Conservation (phyloP, 73 alveolate genomes). For the Paramecium sonneborni region DNA sequence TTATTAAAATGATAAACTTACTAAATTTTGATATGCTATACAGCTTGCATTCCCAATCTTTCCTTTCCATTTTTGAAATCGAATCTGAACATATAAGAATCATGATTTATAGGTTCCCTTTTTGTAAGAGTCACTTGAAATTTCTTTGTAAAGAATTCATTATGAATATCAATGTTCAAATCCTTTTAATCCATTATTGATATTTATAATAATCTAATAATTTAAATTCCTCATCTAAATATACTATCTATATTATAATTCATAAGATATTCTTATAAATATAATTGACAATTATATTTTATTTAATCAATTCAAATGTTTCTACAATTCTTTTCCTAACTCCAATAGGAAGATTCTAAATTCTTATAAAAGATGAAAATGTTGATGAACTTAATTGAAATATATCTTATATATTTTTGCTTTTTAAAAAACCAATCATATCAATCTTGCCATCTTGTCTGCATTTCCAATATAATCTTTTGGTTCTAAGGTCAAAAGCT, state of each 20-base stretch:
- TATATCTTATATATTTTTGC: background rate
- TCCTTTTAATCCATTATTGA: background rate
- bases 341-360: background rate
- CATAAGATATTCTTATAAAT: background rate
- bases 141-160: constrained; percentile 32
- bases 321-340: background rate
- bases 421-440: background rate
- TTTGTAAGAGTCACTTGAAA: constrained; percentile 44
- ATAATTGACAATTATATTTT: background rate
- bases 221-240: background rate
- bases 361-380: background rate
- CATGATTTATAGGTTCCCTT: constrained; percentile 65
- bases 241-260: background rate
- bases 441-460: constrained; percentile 76
- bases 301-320: too few species aligned
- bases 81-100: constrained; percentile 73
- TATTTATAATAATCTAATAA: background rate
- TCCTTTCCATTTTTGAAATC: constrained; percentile 69
- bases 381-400: background rate
- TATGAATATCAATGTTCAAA: background rate
- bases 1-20: constrained; percentile 2
- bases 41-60: constrained; percentile 77
- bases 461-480: constrained; percentile 83
- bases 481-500: constrained; percentile 75
- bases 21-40: constrained; percentile 73